Base-by-base conservation (phyloP, 2,329 filamentous ascomycete genomes). In the Escovopsis weberi region DNA sequence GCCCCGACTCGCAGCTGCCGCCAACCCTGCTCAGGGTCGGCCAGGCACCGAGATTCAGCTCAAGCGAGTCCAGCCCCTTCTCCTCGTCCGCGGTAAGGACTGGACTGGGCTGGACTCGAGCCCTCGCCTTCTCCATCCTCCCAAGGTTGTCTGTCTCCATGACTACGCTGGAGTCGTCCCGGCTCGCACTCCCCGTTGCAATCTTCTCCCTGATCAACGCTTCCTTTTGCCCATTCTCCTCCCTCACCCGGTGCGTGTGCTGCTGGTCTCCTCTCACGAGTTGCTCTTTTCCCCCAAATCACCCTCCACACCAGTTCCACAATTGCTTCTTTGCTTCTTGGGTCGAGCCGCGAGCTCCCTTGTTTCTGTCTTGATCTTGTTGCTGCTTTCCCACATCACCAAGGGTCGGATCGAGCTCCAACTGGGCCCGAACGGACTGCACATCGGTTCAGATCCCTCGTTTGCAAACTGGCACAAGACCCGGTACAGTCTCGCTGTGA, bases 301-400 rank as follows among this genome's bases (percentile, higher is more conserved):
- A 41, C 11, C 30, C 12, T 30, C 37, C 39, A 40, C 36, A 41
- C 12, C 42, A 23, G 3, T 15, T 15, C 37, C 38, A 43, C 41
- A 39, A 42, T 57, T 50, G 49, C 50, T 52, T 45, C 47, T 47
- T 52, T 53, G 51, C 45, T 55, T 45, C 47, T 47, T 41, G 35
- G 33, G 34, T 44, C 33, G 37, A 38, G 37, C 39, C 45, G 40
- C 41, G 30, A 47, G 33, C 38, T 9, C 38, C 37, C 35, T 41
- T 43, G 42, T 26, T 38, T 41, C 43, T 32, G 48, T 40, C 33
- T 44, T 50, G 44, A 38, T 32, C 42, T 45, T 51, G 51, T 41
- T 55, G 51, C 51, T 53, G 50, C 53, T 57, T 56, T 53, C 53
- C 51, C 44, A 39, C 28, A 30, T 46, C 40, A 45, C 47, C 34